Percentiles rank a stretch among this genome's conserved stretches.
Evolutionary conservation across 2,329 filamentous ascomycete genomes (phyloP).

Genomic region (Corniculantispora saksenae): DNA sequence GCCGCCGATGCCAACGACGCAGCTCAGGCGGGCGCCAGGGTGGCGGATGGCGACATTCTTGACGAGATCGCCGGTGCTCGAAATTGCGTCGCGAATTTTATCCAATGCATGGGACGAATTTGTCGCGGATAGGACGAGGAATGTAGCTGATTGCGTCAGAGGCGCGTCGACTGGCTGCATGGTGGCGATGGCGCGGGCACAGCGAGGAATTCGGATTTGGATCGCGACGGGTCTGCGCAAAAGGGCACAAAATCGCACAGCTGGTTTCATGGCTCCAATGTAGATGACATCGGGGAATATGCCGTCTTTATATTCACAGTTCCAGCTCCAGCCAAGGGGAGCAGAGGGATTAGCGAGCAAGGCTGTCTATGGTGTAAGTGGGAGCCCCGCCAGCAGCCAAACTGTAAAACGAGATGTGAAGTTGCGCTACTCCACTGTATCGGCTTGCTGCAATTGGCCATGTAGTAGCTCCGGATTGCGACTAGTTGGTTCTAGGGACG

Average conservation of each 20-base stretch:
- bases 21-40: constrained; percentile 47
- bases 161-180: constrained; percentile 48
- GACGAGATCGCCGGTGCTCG: constrained; percentile 44
- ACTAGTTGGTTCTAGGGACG: background rate
- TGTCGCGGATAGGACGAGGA: constrained; percentile 50
- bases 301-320: background rate
- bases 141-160: constrained; percentile 54
- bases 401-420: background rate
- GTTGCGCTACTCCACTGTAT: background rate
- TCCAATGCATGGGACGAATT: constrained; percentile 35
- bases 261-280: background rate
- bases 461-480: background rate
- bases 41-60: constrained; percentile 58
- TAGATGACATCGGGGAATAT: background rate
- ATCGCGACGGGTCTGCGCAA: background rate
- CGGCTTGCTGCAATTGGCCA: background rate
- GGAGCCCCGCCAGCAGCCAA: background rate
- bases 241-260: background rate
- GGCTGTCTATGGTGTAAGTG: background rate
- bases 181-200: background rate
- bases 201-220: background rate
- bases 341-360: background rate
- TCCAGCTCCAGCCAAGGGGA: background rate
- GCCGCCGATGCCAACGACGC: constrained; percentile 57
- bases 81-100: constrained; percentile 46